These are phyloP conservation scores for Arthrobotrys pseudoclavata DNA, from an alignment of 2,329 filamentous ascomycete species.

Conservation along the genomic window DNA sequence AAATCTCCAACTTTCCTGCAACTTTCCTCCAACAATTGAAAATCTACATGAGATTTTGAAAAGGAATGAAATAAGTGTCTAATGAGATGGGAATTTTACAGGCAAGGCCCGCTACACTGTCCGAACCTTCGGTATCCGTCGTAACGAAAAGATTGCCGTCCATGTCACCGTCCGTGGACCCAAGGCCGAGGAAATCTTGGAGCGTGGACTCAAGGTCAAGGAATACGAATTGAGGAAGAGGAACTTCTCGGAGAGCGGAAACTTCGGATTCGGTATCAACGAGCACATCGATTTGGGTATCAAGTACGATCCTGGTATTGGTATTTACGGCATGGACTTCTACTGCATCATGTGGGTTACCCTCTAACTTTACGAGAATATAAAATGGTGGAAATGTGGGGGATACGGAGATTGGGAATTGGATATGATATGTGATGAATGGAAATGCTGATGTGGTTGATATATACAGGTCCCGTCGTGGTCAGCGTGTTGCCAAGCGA, in stretches of 20 bases:
- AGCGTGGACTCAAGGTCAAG: conserved; percentile 99
- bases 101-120: conserved; percentile 98
- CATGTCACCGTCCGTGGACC: conserved; percentile 99
- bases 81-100: conserved; percentile 34
- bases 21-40: neutral
- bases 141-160: conserved; percentile 99
- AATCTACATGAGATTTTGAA: neutral
- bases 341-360: conserved; percentile 95
- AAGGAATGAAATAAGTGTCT: conserved; percentile 3
- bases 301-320: conserved; percentile 99
- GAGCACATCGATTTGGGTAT: conserved; percentile 99
- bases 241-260: conserved; percentile 99
- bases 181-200: conserved; percentile 99
- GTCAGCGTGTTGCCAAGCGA: conserved; percentile 96
- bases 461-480: conserved; percentile 82
- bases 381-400: neutral
- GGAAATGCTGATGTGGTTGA: conserved; percentile 64
- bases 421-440: conserved; percentile 1
- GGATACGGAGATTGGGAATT: neutral
- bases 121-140: conserved; percentile 99
- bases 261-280: conserved; percentile 99
- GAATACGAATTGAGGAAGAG: conserved; percentile 99
- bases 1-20: neutral
- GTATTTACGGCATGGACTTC: conserved; percentile 99
- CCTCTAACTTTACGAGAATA: neutral